A percentile compares a stretch with the other conserved stretches of the same genome.
Conservation (phyloP, 2,329 filamentous ascomycete genomes). For the Neonectria punicea region DNA sequence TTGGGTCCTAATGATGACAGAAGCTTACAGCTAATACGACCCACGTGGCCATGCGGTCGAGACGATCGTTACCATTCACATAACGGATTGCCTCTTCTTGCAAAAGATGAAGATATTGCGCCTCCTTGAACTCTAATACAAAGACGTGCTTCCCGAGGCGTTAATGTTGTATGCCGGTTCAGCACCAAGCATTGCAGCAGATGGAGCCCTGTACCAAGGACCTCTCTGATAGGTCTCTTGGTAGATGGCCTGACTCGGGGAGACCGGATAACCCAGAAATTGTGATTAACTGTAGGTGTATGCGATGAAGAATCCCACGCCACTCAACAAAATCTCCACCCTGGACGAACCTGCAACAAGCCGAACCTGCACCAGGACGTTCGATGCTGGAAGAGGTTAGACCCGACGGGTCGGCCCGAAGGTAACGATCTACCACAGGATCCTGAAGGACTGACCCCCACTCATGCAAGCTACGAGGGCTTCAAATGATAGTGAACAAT, state of each 20-base stretch:
- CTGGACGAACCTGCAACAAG: neutral
- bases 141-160: no score
- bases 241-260: neutral
- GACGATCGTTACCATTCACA: no score
- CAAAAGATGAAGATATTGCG: no score
- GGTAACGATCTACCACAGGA: neutral
- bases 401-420: neutral
- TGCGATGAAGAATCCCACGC: neutral
- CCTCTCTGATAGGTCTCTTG: neutral
- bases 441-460: neutral
- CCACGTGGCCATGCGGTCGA: no score
- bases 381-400: neutral
- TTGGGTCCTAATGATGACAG: no score
- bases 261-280: neutral
- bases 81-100: no score
- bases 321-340: neutral
- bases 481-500: no score
- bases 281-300: neutral
- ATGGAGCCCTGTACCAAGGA: neutral
- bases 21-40: no score
- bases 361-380: neutral
- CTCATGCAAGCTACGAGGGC: no score
- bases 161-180: neutral
- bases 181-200: neutral
- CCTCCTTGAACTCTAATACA: no score